Conservation (phyloP, 345 rosid species). For the Camelina hispida region DNA sequence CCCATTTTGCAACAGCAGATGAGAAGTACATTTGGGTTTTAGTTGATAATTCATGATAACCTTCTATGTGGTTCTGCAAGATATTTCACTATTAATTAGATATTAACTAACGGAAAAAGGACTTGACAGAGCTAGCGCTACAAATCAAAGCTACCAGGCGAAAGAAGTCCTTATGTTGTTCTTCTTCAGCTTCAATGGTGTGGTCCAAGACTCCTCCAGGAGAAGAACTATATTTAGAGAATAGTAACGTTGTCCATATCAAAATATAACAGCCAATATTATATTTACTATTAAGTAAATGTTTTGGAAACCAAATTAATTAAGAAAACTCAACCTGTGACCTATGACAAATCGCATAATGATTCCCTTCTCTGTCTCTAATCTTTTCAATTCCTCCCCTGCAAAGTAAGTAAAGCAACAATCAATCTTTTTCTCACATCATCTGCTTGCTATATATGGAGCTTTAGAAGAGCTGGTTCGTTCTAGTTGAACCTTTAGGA, state of each 20-base stretch:
- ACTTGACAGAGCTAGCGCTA: background rate
- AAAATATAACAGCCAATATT: conserved; percentile 9
- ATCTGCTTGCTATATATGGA: too few relatives aligned
- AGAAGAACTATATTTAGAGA: conserved; percentile 36
- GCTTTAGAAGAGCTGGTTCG: background rate
- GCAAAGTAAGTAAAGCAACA: conserved; percentile 36
- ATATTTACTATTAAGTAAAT: conserved; percentile 48
- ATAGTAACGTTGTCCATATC: background rate
- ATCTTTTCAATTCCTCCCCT: conserved; percentile 66
- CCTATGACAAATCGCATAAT: conserved; percentile 86
- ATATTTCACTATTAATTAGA: conserved; percentile 44
- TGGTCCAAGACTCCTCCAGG: conserved; percentile 76
- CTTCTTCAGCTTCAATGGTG: conserved; percentile 72
- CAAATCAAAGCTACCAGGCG: conserved; percentile 50
- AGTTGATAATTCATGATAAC: conserved; percentile 79
- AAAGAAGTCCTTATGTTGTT: conserved; percentile 69
- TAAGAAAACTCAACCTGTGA: conserved; percentile 65
- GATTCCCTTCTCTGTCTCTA: conserved; percentile 85
- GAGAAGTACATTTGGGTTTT: conserved; percentile 81
- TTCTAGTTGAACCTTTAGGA: conserved; percentile 67
- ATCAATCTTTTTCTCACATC: background rate
- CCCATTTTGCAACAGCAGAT: conserved; percentile 83
- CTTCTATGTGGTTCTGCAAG: conserved; percentile 80
- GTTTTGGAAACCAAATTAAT: conserved; percentile 62
- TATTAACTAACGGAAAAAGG: background rate